Evolutionary conservation across 257 asterid genomes (phyloP), one percentile per base, ranked within the genome.

Genomic region (Pogostemon cablin): DNA sequence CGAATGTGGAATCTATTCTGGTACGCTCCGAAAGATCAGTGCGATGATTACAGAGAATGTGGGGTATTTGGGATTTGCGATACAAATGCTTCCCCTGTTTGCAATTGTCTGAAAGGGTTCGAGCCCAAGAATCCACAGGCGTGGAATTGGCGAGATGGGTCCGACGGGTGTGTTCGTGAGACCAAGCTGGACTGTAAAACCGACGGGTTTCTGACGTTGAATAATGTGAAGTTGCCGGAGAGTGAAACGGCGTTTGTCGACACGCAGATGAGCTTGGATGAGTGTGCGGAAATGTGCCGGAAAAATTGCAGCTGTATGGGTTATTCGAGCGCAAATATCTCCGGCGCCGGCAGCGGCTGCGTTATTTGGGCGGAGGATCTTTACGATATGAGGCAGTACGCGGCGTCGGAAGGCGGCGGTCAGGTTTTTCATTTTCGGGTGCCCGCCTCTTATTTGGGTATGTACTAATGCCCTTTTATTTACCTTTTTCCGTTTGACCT

Each of bases 11-110:
- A 53, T 37, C 11, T 69, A 2, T 93, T 81, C 75, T 93, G 98
- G 97, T 82, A 85, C 71, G 98, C 98, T 0, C 90, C 87, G 3
- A 89, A 79, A 40, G 98, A 93, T 20, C 96, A 87, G 70, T 93
- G 98, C 73, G 98, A 93, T 56, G 65, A 11, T 2, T 93, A 79
- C 69, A 72, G 75, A 67, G 97, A 84, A 63, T 93, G 98, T 44
- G 98, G 97, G 6, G 64, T 64, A 1, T 85, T 69, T 4, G 98
- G 98, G 1, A 61, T 91, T 2, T 93, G 98, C 8, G 96, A 93
- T 60, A 68, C 92, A 0, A 89, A 87, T 44, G 66, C 65, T 1
- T 91, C 96, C 3, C 98, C 98, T 0, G 84, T 90, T 3, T 93
- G 98, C 67, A 70, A 67, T 38, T 93, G 98, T 69, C 3, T 81